These are phyloP conservation scores for Globisporangium okanoganense DNA, from an alignment of 352 stramenopile species.

Conservation along the genomic window DNA sequence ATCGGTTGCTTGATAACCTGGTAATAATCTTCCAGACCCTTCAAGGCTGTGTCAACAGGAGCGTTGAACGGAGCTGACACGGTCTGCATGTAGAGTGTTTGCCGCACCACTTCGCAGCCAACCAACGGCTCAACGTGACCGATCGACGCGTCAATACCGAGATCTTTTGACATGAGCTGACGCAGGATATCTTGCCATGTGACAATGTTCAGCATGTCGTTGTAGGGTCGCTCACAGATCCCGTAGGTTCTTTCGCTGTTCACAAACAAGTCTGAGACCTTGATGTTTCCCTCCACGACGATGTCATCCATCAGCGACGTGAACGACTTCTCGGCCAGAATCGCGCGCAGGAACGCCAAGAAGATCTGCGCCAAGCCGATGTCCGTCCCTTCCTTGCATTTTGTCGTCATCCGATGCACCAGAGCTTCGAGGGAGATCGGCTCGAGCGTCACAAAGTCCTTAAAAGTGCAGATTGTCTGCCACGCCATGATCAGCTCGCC, in stretches of 20 bases:
- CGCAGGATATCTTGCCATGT: slow-evolving; percentile 85
- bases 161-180: slow-evolving; percentile 77
- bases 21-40: slow-evolving; percentile 85
- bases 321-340: slow-evolving; percentile 77
- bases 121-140: slow-evolving; percentile 69
- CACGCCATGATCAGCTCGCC: slow-evolving; percentile 78
- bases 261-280: slow-evolving; percentile 73
- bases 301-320: slow-evolving; percentile 72
- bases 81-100: slow-evolving; percentile 81
- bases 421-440: slow-evolving; percentile 62
- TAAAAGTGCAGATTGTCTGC: slow-evolving; percentile 77
- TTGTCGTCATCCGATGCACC: slow-evolving; percentile 42
- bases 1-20: slow-evolving; percentile 87
- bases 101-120: slow-evolving; percentile 73
- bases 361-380: slow-evolving; percentile 64
- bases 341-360: slow-evolving; percentile 62
- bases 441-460: slow-evolving; percentile 58
- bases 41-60: slow-evolving; percentile 72
- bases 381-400: slow-evolving; percentile 37
- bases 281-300: slow-evolving; percentile 77
- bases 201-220: slow-evolving; percentile 74
- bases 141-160: slow-evolving; percentile 70
- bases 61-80: slow-evolving; percentile 77
- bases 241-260: slow-evolving; percentile 72
- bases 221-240: slow-evolving; percentile 60